Base-by-base conservation (phyloP, 495 filamentous ascomycete species). In the Cudoniella acicularis region DNA sequence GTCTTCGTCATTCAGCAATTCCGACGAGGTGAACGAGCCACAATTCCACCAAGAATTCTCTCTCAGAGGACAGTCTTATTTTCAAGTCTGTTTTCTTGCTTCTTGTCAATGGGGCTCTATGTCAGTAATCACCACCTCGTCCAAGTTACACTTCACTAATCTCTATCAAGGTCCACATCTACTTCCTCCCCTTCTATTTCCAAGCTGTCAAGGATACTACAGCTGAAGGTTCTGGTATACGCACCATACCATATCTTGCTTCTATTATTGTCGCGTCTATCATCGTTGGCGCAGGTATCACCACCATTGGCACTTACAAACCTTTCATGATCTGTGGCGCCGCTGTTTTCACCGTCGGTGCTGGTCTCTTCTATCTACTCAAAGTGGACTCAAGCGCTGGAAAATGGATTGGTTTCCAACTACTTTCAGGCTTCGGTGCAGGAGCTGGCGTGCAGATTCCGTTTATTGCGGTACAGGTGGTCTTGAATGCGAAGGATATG, bases 181-280 rank as follows among this genome's bases (percentile, higher is more conserved):
- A 83, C 67, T 87, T 82, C 57, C 69, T 87, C 2, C 83, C 84
- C 21, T 80, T 87, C 56, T 88, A 84, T 64, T 87, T 86, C 65
- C 85, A 88, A 61, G 67, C 64, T 22, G 71, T 86, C 48, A 64
- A 76, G 49, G 67, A 69, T 47, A 69, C 67, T 10, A 73, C 63
- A 18, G 76, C 84, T 8, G 72, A 74, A 43, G 55, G 67, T 10
- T 79, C 77, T 2, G 83, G 82, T 46, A 73, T 86, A 11, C 67
- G 69, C 9, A 82, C 77, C 36, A 72, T 86, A 1, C 77, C 83
- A 3, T 63, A 82, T 11, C 73, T 86, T 51, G 55, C 80, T 47
- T 62, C 67, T 22, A 58, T 73, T 22, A 60, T 64, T 48, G 36
- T 76, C 41, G 60, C 56, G 8, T 67, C 70, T 17, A 58, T 80